Base-by-base conservation (phyloP, 1,284 basidiomycete genomes). In the Naganishia liquefaciens region DNA sequence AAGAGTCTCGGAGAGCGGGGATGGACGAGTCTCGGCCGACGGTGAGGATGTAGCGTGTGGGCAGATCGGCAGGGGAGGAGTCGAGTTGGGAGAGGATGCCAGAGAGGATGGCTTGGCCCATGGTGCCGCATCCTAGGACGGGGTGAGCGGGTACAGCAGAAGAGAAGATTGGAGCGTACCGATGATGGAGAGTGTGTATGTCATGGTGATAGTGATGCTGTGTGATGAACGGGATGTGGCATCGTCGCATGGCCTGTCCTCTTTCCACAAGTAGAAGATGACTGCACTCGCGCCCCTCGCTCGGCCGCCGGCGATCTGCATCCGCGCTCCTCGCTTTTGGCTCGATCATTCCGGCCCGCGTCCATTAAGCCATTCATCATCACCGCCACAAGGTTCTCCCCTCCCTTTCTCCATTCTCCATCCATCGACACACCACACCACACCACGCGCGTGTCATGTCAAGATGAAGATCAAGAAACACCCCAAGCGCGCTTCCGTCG, bases 81-180 rank as follows among this genome's bases (percentile, higher is more conserved):
- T 78, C 71, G 64, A 80, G 70, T 25, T 79, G 72, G 39, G 73
- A 65, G 57, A 80, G 70, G 52, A 77, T 76, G 40, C 77, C 96
- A 33, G 94, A 96, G 53, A 96, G 85, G 76, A 99, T 86, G 66
- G 96, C 93, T 70, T 98, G 82, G 64, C 96, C 96, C 96, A 99
- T 99, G 7, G 96, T 99, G 65, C 96, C 96, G 80, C 96, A 99
- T 84, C 93, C 93, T 91, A 74, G 60, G 25, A 68, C 67, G 65
- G 30, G 68, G 64, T 25, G 67, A 65, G 52, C 62, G 62, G 49
- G 21, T 5, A n/a, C n/a, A 33, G 33, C 17, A 33, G 53, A 23
- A 7, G 42, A 27, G 42, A 27, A 19, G 43, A 30, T 4, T 54
- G 23, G 49, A 17, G 69, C 72, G 57, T 68, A 80, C 81, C 81